Evolutionary conservation across 176 grass and related monocot species (phyloP), one percentile per base, ranked within the genome.

Genomic region (Oropetium thomaeum): DNA sequence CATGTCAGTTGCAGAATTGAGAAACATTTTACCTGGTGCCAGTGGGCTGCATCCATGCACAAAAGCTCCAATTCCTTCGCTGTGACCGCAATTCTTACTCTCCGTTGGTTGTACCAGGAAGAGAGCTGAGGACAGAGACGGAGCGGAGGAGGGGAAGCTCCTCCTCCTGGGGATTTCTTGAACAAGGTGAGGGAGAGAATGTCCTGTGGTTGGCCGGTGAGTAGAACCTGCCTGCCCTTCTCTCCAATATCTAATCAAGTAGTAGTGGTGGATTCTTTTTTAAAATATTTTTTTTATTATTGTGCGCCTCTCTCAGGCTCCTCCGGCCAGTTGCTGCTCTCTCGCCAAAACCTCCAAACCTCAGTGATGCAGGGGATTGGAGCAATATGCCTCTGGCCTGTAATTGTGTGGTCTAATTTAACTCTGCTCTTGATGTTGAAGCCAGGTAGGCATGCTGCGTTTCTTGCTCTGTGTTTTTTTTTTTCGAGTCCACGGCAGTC

Each of bases 1-100:
- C 35, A 75, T 27, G 14, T 15, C n/a, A n/a, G 58, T 4, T 66
- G 32, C 68, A 47, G 14, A 76, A 54, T 65, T 63, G 85, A 90
- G 22, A 53, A 53, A 3, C 70, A 77, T 73, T 73, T 83, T 88
- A 92, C 90, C 89, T 97, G 93, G 67, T 83, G 87, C 93, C 93
- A 92, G 74, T 79, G 90, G 55, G 84, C 82, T 63, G 93, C 65
- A 88, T 97, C 93, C 93, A 92, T 97, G 75, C 71, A 84, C 71
- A 84, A 89, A 43, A 64, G 19, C 75, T 75, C 40, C 62, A 67
- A 73, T 42, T 71, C 53, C 65, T 76, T 68, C 6, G 52, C 69
- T 74, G 4, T 22, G 34, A 0, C 32, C 62, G 17, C 34, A 79
- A 83, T 74, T 83, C 43, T 83, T 54, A 28, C 33, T 83, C 48